A percentile compares a stretch with the other conserved stretches of the same genome.
Evolutionary conservation across 2,329 filamentous ascomycete genomes (phyloP).

Genomic region (Epichloe elymi): DNA sequence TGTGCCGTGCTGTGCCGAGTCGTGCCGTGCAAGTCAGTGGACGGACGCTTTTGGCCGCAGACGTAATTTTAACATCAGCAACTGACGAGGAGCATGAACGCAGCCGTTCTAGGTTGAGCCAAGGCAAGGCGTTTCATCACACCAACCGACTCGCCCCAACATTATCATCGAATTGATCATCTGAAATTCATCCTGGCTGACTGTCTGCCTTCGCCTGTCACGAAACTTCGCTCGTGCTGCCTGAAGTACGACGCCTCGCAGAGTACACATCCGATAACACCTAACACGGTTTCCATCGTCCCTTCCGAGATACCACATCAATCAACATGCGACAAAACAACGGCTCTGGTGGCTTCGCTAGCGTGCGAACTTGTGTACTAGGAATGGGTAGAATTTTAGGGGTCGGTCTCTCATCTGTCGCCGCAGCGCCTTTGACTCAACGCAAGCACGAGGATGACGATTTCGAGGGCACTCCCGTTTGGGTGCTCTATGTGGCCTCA

Average conservation of each 20-base stretch:
- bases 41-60: neutral
- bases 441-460: slow-evolving; percentile 31
- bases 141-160: neutral
- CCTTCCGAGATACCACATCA: neutral
- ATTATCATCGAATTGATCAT: neutral
- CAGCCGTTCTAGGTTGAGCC: neutral
- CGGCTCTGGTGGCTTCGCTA: slow-evolving; percentile 21
- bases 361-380: slow-evolving; percentile 35
- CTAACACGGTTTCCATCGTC: neutral
- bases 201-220: neutral
- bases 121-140: neutral
- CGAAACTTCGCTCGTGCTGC: neutral
- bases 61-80: neutral
- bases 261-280: neutral
- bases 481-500: slow-evolving; percentile 70
- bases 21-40: neutral
- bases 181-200: neutral
- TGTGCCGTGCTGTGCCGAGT: neutral
- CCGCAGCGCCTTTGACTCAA: slow-evolving; percentile 30
- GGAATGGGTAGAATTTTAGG: slow-evolving; percentile 39
- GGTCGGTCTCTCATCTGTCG: slow-evolving; percentile 33
- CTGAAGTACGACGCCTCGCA: neutral
- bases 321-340: slow-evolving; percentile 15
- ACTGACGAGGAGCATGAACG: neutral
- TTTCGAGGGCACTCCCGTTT: slow-evolving; percentile 51